Evolutionary conservation across 192 early-diverging fungal genomes (phyloP), one percentile per base, ranked within the genome.

Genomic region (Backusella mclennaniae): DNA sequence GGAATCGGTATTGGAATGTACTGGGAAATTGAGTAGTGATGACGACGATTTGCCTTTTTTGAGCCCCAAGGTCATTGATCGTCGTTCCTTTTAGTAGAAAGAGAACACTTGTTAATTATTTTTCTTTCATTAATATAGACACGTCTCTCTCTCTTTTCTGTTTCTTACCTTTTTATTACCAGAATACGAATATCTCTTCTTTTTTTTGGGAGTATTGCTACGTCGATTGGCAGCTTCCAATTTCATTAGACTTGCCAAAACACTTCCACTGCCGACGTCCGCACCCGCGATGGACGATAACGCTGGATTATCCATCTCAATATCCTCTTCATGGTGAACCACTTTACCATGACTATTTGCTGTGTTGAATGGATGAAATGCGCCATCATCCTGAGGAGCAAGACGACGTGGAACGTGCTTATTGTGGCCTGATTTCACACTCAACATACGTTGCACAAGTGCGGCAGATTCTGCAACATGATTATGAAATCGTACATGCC

Each of bases 391-490:
- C 53, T 42, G 56, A 1, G 3, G 11, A 12, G 23, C 6, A 63
- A 12, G 56, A 29, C 26, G 56, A 23, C 23, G 53, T 1, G 1
- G 23, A 31, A 14, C 0, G 29, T 71, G 38, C 11, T 46, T 29
- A 21, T 11, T 31, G 15, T 72, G 39, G 8, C 29, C 29, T 46
- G 29, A 31, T 46, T 31, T 31, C 31, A 44, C 21, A 44, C 70
- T 71, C 39, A 80, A 35, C 70, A 80, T 80, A 2, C 75, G 79
- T 31, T 80, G 69, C 11, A 80, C 79, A 35, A 80, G 44, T 41
- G 79, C 79, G 0, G 79, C 79, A 3, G 79, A 80, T 76, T 80
- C 75, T 52, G 74, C 75, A 5, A 80, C 63, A 69, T 76, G 79
- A 36, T 80, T 46, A 49, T 67, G 74, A 72, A 76, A 80, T 0